A percentile compares a stretch with the other conserved stretches of the same genome.
phyloP scores from a whole-genome alignment of 176 grass and related monocot genomes.

The Cymbopogon citratus region DNA sequence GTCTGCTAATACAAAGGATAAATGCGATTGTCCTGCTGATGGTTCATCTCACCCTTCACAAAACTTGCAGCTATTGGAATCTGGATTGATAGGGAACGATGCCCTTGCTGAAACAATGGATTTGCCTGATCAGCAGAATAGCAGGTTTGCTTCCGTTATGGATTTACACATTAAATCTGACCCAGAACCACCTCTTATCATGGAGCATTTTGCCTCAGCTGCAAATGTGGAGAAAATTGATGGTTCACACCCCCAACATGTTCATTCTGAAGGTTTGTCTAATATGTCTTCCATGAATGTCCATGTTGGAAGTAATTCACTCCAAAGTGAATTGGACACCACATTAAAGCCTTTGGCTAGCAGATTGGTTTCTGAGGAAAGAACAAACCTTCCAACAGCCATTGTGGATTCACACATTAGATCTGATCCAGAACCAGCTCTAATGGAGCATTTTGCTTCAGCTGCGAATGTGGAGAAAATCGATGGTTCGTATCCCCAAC shows the following conservation, averaged over 20 bases:
- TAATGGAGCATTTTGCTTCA: conserved; percentile 8
- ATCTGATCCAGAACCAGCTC: conserved; percentile 22
- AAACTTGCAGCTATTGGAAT: conserved; percentile 23
- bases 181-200: conserved; percentile 12
- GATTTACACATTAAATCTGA: conserved; percentile 25
- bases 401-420: not conserved
- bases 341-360: conserved; percentile 31
- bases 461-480: conserved; percentile 26
- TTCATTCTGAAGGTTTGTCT: conserved; percentile 19
- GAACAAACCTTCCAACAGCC: conserved; percentile 31
- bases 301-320: conserved; percentile 1
- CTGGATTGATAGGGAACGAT: conserved; percentile 1
- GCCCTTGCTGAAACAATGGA: conserved; percentile 32
- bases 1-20: conserved; percentile 2
- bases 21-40: conserved; percentile 24
- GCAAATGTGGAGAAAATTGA: conserved; percentile 25
- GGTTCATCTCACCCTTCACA: conserved; percentile 15
- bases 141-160: conserved; percentile 20
- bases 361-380: conserved; percentile 47
- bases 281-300: conserved; percentile 19
- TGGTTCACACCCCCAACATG: not conserved
- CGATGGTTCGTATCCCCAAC: not conserved
- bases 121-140: conserved; percentile 26
- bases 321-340: conserved; percentile 18
- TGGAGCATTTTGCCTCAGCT: conserved; percentile 1